These are phyloP conservation scores for Leptodontidium sp. DNA, from an alignment of 2,329 filamentous ascomycete species.

Conservation along the genomic window DNA sequence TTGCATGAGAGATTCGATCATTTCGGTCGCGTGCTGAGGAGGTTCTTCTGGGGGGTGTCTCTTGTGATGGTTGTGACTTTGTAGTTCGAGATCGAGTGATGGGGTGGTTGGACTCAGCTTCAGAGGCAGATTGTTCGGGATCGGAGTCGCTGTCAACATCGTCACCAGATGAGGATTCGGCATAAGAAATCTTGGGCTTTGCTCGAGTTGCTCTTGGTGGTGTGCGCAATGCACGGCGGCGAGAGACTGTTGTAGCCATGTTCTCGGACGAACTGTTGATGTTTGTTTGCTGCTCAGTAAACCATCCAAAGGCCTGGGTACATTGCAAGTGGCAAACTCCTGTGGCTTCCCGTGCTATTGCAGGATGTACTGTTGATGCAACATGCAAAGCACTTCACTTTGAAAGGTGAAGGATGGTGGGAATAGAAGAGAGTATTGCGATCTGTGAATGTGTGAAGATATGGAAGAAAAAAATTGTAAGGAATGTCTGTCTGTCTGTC, in stretches of 20 bases:
- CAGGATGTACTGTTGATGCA: neutral
- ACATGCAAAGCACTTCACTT: neutral
- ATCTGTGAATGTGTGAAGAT: neutral
- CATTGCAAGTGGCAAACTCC: neutral
- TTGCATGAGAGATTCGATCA: neutral
- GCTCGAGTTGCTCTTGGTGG: slow-evolving; percentile 36
- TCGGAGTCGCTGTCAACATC: slow-evolving; percentile 25
- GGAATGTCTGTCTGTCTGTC: neutral
- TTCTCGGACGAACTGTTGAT: neutral
- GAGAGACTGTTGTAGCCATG: slow-evolving; percentile 28
- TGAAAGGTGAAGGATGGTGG: neutral
- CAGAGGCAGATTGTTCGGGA: slow-evolving; percentile 21
- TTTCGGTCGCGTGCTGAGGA: neutral
- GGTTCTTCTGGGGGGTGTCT: slow-evolving; percentile 18
- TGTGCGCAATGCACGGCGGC: slow-evolving; percentile 27
- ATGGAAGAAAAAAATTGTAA: neutral
- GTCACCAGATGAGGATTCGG: slow-evolving; percentile 37
- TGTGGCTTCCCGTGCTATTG: slow-evolving; percentile 4
- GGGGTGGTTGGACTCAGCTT: slow-evolving; percentile 21
- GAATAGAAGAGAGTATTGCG: neutral
- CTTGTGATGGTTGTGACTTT: slow-evolving; percentile 16
- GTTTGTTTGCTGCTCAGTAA: slow-evolving; percentile 14
- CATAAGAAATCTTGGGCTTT: slow-evolving; percentile 42
- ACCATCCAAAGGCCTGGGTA: neutral
- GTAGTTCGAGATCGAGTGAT: slow-evolving; percentile 21